Conservation (phyloP, 2,329 filamentous ascomycete species). For the Tolypocladium pustulatum region DNA sequence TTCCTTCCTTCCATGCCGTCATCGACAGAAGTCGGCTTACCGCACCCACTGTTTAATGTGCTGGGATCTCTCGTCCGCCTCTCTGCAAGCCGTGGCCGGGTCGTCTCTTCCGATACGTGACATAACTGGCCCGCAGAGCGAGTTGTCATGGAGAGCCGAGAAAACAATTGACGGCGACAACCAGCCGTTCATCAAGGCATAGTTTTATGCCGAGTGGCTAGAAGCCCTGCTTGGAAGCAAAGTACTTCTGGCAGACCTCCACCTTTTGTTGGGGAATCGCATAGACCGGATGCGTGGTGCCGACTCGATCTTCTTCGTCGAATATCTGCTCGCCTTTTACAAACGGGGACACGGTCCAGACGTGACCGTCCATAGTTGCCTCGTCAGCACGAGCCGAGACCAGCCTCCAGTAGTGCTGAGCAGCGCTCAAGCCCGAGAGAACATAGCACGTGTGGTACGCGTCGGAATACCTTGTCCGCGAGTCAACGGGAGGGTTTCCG, state of each 20-base stretch:
- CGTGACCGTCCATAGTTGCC: constrained; percentile 23
- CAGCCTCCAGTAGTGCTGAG: constrained; percentile 58
- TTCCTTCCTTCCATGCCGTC: neutral
- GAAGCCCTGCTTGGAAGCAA: constrained; percentile 46
- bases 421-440: constrained; percentile 72
- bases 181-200: neutral
- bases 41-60: neutral
- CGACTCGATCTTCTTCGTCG: constrained; percentile 59
- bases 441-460: constrained; percentile 92
- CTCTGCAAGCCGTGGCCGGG: neutral
- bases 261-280: constrained; percentile 66
- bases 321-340: constrained; percentile 52
- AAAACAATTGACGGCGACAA: neutral
- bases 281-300: constrained; percentile 71
- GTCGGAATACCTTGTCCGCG: constrained; percentile 50
- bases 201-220: constrained; percentile 19
- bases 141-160: neutral
- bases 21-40: neutral
- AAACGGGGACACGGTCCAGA: constrained; percentile 38
- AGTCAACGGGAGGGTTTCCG: constrained; percentile 1
- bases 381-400: constrained; percentile 19
- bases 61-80: neutral
- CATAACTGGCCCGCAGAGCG: neutral
- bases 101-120: neutral
- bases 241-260: constrained; percentile 55